Percentiles rank a stretch among this genome's conserved stretches.
Evolutionary conservation across 2,329 filamentous ascomycete genomes (phyloP).

Genomic region (Lachnellula arida): DNA sequence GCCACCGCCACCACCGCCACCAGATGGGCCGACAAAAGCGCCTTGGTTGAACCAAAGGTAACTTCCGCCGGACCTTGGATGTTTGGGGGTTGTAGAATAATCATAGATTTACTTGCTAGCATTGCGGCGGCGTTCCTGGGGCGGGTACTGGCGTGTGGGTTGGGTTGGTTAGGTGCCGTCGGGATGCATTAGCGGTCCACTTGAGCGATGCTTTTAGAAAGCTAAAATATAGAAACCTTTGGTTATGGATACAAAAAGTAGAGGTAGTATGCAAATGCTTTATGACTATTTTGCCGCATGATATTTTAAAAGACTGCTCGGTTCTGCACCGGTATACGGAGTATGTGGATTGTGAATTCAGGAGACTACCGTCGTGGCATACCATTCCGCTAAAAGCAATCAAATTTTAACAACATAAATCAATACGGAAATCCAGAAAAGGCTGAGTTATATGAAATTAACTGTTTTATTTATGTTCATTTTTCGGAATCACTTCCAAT

Average conservation of each 20-base stretch:
- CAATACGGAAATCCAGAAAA: too few relatives aligned
- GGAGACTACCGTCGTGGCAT: too few relatives aligned
- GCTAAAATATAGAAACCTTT: too few relatives aligned
- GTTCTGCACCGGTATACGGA: too few relatives aligned
- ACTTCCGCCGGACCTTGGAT: background rate
- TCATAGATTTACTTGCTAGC: background rate
- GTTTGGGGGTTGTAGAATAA: background rate
- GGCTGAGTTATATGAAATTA: background rate
- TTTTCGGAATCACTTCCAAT: background rate
- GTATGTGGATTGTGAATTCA: too few relatives aligned
- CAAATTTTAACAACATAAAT: too few relatives aligned
- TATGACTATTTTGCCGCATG: too few relatives aligned
- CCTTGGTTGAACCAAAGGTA: slow-evolving; percentile 32
- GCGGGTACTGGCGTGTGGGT: background rate
- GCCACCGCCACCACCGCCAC: slow-evolving; percentile 2
- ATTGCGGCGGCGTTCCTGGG: background rate
- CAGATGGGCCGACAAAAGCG: slow-evolving; percentile 32
- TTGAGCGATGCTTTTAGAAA: background rate
- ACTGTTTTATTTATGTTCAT: background rate
- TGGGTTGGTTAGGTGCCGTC: background rate
- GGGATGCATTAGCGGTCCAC: background rate
- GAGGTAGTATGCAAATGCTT: too few relatives aligned
- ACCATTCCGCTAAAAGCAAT: too few relatives aligned
- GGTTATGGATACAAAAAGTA: too few relatives aligned
- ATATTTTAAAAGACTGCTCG: too few relatives aligned